Conservation (phyloP, 495 filamentous ascomycete genomes). For the Penicillium diatomitis region DNA sequence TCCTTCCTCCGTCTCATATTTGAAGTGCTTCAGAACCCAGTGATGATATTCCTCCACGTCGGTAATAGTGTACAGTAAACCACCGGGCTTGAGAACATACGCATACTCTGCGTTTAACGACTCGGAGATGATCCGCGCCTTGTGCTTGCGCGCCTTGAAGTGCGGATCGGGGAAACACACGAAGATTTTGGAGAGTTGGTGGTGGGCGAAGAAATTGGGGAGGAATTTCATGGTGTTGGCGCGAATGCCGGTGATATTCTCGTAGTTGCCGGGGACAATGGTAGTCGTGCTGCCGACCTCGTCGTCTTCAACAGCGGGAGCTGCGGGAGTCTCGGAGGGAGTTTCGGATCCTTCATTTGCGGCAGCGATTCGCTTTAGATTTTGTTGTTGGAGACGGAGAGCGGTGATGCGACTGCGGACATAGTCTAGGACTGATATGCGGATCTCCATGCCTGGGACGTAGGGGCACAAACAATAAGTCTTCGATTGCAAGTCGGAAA, state of each 20-base stretch:
- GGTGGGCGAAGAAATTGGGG: conserved; percentile 79
- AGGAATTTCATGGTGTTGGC: conserved; percentile 98
- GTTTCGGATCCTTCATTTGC: conserved; percentile 1
- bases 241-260: conserved; percentile 78
- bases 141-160: conserved; percentile 96
- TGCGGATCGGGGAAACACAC: conserved; percentile 98
- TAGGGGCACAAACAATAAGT: background rate
- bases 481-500: too few relatives aligned
- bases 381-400: conserved; percentile 56
- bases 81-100: conserved; percentile 72
- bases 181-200: conserved; percentile 79
- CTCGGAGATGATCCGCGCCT: conserved; percentile 84
- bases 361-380: conserved; percentile 21
- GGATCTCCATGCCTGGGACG: conserved; percentile 72
- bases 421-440: conserved; percentile 77
- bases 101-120: conserved; percentile 89
- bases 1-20: conserved; percentile 21
- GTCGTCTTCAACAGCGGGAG: conserved; percentile 21
- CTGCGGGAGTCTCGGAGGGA: background rate
- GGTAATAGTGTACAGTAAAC: conserved; percentile 88
- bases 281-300: conserved; percentile 13
- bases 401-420: conserved; percentile 78
- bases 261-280: conserved; percentile 46
- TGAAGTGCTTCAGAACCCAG: conserved; percentile 87
- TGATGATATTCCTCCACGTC: conserved; percentile 89